A percentile compares a stretch with the other conserved stretches of the same genome.
Conservation (phyloP, 179 eudicot species). For the Silene noctiflora region DNA sequence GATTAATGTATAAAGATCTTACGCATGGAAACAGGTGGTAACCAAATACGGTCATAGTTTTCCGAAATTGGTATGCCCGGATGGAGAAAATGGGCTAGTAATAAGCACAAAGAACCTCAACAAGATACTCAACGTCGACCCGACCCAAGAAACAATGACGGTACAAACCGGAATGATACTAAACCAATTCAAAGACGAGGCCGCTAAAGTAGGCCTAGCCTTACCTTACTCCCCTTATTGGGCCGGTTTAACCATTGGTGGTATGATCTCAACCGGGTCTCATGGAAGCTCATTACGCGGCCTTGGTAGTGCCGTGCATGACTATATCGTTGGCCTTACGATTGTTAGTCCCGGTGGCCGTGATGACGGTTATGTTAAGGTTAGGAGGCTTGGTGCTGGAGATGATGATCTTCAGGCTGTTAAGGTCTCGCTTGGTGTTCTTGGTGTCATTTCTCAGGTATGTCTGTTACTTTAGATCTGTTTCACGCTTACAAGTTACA, state of each 20-base stretch:
- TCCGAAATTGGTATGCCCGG: slow-evolving; percentile 65
- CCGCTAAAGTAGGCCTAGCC: slow-evolving; percentile 49
- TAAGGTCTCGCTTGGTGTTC: slow-evolving; percentile 76
- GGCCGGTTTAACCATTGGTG: slow-evolving; percentile 79
- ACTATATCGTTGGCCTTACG: slow-evolving; percentile 45
- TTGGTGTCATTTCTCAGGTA: slow-evolving; percentile 80
- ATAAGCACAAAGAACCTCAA: slow-evolving; percentile 64
- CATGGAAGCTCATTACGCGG: slow-evolving; percentile 82
- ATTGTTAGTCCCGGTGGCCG: slow-evolving; percentile 49
- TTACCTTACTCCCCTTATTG: slow-evolving; percentile 71
- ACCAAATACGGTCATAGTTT: slow-evolving; percentile 63
- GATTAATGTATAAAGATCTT: too few species aligned
- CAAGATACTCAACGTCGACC: slow-evolving; percentile 31
- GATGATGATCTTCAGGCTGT: slow-evolving; percentile 56
- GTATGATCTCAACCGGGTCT: slow-evolving; percentile 68
- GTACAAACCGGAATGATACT: slow-evolving; percentile 62
- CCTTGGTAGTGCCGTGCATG: slow-evolving; percentile 69
- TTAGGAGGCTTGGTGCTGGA: slow-evolving; percentile 27
- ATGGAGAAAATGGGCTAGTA: slow-evolving; percentile 51
- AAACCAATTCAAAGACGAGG: slow-evolving; percentile 49
- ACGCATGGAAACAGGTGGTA: slow-evolving; percentile 30
- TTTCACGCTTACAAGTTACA: too few species aligned
- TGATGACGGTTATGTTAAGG: slow-evolving; percentile 42
- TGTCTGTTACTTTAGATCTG: background rate
- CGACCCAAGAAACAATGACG: slow-evolving; percentile 29